phyloP scores from a whole-genome alignment of 345 rosid genomes.

The Eucalyptus sideroxylon region DNA sequence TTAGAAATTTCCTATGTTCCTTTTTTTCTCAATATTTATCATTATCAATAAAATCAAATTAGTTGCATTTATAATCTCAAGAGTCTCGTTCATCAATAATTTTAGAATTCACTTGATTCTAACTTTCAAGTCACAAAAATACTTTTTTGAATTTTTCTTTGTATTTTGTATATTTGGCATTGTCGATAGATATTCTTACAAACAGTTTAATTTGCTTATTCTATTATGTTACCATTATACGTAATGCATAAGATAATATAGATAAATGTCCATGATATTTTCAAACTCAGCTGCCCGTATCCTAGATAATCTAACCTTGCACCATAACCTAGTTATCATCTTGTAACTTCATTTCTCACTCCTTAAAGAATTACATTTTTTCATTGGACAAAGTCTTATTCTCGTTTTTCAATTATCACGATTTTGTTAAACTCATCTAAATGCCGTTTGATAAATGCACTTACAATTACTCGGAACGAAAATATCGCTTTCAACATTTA shows the following conservation, averaged over 20 bases:
- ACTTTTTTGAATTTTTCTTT: neutral
- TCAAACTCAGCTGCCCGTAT: no score
- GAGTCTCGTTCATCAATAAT: fast-evolving
- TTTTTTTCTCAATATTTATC: neutral
- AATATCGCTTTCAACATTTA: no score
- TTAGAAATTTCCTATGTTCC: neutral
- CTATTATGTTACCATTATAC: neutral
- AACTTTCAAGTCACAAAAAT: neutral
- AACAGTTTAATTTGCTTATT: neutral
- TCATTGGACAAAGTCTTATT: no score
- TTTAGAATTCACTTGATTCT: neutral
- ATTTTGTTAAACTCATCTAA: no score
- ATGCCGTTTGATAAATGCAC: no score
- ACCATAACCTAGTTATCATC: no score
- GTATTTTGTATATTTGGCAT: neutral
- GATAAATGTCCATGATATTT: no score
- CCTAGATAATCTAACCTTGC: no score
- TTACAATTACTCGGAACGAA: no score
- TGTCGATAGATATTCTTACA: neutral
- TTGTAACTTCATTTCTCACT: no score
- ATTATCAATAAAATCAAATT: neutral
- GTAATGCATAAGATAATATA: neutral
- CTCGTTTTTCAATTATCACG: no score
- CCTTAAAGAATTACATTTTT: no score
- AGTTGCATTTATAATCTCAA: neutral